Evolutionary conservation across 805 yeast genomes (phyloP), one percentile per base, ranked within the genome.

Genomic region (Zygoascus bituminiphila): DNA sequence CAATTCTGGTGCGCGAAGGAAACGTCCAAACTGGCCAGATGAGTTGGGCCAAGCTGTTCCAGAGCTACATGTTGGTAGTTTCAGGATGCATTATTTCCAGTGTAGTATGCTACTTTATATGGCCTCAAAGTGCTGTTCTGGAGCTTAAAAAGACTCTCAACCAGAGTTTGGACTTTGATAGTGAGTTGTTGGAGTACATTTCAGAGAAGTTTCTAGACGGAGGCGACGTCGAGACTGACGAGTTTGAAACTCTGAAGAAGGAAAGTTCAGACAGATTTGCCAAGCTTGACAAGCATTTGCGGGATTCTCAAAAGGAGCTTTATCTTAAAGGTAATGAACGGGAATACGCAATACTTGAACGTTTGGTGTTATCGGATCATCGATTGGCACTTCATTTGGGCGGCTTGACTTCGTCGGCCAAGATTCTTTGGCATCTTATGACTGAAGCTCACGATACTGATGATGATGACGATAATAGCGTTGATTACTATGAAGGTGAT

Each of bases 1-100:
- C 88, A 0, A 80, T 85, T 50, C 73, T 86, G 49, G 77, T 84
- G 14, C 81, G 82, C 59, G 94, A 86, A 57, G 89, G 88, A 12
- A 77, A 81, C 41, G 67, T 74, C 44, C 81, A 80, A 57, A 71
- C 77, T 1, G 79, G 81, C 14, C 61, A 62, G 6, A 70, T 85
- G 12, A 85, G 89, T 0, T 60, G 78, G 51, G 63, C 64, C 24
- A 73, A 81, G 55, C 67, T 85, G 23, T 49, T 66, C 24, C 75
- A 81, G 23, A 74, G 81, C 12, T 74, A 81, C 36, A 58, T 64
- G 41, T 81, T 85, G 51, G 86, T 82, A 9, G 59, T 69, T 12
- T 62, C 72, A 0, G 95, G 95, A 0, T 78, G 83, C 42, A 29
- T 72, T 2, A 69, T 82, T 1, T 75, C 88, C 0, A 78, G 77